Base-by-base conservation (phyloP, 768 basidiomycete species). In the Rhodotorula graminis region DNA sequence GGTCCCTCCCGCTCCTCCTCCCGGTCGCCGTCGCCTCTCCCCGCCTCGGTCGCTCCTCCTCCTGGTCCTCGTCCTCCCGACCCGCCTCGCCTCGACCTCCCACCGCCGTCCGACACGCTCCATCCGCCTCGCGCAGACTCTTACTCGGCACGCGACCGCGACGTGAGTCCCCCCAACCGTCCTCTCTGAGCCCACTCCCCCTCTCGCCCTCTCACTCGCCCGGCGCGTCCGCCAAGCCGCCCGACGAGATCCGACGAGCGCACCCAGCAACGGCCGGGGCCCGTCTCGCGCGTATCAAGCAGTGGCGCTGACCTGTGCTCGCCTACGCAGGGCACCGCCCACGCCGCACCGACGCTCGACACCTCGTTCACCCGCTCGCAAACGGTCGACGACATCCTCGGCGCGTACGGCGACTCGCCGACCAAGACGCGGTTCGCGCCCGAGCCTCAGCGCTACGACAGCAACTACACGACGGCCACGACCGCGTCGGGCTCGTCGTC, bases 351-450 rank as follows among this genome's bases (percentile, higher is more conserved):
- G 1, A 40, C 33, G 31, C n/a, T 57, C 65, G 53, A 64, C 52
- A 50, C 44, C 56, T 44, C 49, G 10, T 11, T n/a, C 14, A 15
- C 56, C 23, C 58, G 58, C 33, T 60, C 58, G 14, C 55, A 61
- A 11, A 63, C 56, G 4, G 52, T 69, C 50, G 72, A 73, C 57
- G 68, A 66, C 37, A 69, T 73, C 61, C 31, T 49, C 55, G 64
- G 61, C 8, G 68, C 72, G 23, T 73, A 73, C 67, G 72, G 68
- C 53, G 72, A 73, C 50, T 65, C 63, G 33, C 71, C 71, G 42
- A 61, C 53, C 15, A 72, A 72, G 63, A 29, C 71, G 29, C 56
- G 71, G 50, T 31, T n/a, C 53, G 27, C 53, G 4, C 14, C 29
- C n/a, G n/a, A 55, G 6, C 63, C 64, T 1, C 37, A 67, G 10